Conservation (phyloP, 2,329 filamentous ascomycete species). For the Penicillium sp. region DNA sequence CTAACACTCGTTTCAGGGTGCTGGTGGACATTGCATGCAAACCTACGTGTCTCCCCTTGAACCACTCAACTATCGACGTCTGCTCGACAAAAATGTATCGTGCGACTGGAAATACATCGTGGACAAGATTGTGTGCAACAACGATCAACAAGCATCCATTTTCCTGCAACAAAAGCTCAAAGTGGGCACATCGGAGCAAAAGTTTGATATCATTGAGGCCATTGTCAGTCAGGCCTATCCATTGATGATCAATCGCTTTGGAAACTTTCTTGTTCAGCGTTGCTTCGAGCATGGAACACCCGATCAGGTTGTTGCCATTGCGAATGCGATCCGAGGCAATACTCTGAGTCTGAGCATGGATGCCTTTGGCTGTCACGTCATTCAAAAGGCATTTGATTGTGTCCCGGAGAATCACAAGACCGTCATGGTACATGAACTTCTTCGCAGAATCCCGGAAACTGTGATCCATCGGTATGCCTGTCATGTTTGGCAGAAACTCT, state of each 20-base stretch:
- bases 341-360: constrained; percentile 97
- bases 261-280: constrained; percentile 96
- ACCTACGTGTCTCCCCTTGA: constrained; percentile 87
- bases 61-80: constrained; percentile 91
- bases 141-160: constrained; percentile 98
- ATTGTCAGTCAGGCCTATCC: constrained; percentile 95
- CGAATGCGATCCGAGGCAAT: constrained; percentile 89
- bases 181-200: constrained; percentile 90
- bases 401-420: constrained; percentile 98
- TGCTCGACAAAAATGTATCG: constrained; percentile 92
- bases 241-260: constrained; percentile 97
- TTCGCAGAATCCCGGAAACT: constrained; percentile 93
- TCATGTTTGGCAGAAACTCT: constrained; percentile 99
- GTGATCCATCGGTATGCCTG: constrained; percentile 98
- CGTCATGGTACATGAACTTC: constrained; percentile 96
- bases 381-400: constrained; percentile 98
- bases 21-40: constrained; percentile 59
- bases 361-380: constrained; percentile 95
- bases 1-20: constrained; percentile 13
- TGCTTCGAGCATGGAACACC: constrained; percentile 98
- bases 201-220: constrained; percentile 94
- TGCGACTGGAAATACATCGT: constrained; percentile 99
- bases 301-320: constrained; percentile 93
- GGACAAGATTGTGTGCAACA: constrained; percentile 98
- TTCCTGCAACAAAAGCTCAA: constrained; percentile 99